Evolutionary conservation across 2,329 filamentous ascomycete species (phyloP), one percentile per base, ranked within the genome.

Genomic region (Botrytis medusae): DNA sequence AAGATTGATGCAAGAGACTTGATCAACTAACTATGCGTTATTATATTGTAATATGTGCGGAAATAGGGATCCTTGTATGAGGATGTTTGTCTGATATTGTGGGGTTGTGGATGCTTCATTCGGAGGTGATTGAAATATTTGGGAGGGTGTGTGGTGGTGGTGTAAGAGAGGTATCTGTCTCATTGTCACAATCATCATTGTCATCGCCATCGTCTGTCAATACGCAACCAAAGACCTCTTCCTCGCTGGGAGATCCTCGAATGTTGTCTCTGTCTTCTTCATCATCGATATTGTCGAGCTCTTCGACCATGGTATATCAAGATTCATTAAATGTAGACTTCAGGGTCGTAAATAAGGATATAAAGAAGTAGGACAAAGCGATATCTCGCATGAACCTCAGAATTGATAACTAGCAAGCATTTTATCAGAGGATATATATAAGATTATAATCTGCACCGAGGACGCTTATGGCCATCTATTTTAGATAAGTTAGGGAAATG

Each of bases 161-260:
- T 51, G 25, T n/a, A n/a, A 54, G 25, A 54, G 25, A 16, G 12
- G 4, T 54, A 7, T n/a, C 22, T 14, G 25, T 51, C 10, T 12
- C 22, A n/a, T 29, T 57, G 14, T 57, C 29, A 3, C 29, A 29
- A 32, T 57, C 54, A 32, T n/a, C 16, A 0, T 57, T 32, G 3
- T 2, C 14, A 57, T 16, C 7, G 16, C 16, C 54, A 2, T 32
- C 18, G 7, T 59, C 29, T 3, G 7, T 9, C n/a, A 20, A 29
- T 18, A 2, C 0, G 18, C 54, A 59, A 10, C 4, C 7, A 18
- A 16, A 2, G 1, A 3, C 29, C 3, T 7, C 2, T 59, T 32
- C 8, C 18, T 20, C 29, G 7, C 29, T 4, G 29, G 1, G 1
- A 32, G 7, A 32, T 4, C 20, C 8, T 59, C n/a, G 16, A 29